Evolutionary conservation across 176 grass and related monocot genomes (phyloP).

Genomic region (Cymbopogon citratus): DNA sequence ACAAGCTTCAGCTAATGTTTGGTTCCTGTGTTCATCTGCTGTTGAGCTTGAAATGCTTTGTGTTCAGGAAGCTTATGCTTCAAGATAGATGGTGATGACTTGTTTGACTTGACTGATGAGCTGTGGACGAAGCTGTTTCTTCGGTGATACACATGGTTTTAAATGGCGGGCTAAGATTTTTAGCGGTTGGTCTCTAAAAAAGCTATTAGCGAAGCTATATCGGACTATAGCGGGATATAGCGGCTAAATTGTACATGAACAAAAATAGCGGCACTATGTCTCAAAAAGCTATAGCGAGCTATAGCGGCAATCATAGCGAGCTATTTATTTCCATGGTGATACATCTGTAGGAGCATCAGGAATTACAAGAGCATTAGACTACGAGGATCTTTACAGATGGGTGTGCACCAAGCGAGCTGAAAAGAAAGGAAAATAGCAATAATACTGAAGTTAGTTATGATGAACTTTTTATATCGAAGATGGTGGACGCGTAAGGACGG

Average conservation of each 20-base stretch:
- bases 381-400: conserved; percentile 41
- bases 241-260: too few species aligned
- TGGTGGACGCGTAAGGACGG: conserved; percentile 30
- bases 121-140: conserved; percentile 13
- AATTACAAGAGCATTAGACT: not conserved
- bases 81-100: not conserved
- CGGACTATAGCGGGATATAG: too few species aligned
- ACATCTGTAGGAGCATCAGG: conserved; percentile 11
- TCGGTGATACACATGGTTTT: not conserved
- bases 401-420: conserved; percentile 18
- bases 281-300: too few species aligned
- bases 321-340: too few species aligned
- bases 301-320: too few species aligned
- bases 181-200: too few species aligned
- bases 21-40: not conserved
- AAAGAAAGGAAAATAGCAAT: conserved; percentile 5
- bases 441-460: conserved; percentile 28
- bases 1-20: not conserved
- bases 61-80: not conserved
- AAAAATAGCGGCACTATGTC: too few species aligned
- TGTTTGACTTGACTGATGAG: not conserved
- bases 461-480: conserved; percentile 36
- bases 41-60: not conserved
- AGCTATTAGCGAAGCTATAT: too few species aligned
- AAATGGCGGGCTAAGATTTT: too few species aligned